Evolutionary conservation across 768 basidiomycete species (phyloP), one percentile per base, ranked within the genome.

Genomic region (Lentinus tigrinus): DNA sequence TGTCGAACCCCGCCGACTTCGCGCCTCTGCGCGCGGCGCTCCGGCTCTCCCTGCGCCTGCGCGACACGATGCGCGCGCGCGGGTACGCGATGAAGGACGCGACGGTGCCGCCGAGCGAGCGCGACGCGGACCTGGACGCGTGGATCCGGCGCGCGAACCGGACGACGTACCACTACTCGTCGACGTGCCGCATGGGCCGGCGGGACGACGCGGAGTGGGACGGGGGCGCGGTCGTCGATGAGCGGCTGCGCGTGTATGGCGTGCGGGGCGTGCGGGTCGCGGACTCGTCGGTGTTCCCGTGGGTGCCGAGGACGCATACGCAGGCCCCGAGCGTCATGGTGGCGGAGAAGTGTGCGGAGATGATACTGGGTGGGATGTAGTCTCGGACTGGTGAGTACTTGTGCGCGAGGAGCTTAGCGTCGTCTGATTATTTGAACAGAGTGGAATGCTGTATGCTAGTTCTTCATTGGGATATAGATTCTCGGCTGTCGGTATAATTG

Each of bases 181-280:
- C 69, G 28, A 73, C 74, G 42, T 76, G 75, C 65, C 58, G 75
- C 17, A 76, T 77, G 74, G 74, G 58, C 9, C 19, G 28, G 28
- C 8, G 23, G 17, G 59, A 56, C 14, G 54, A 52, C 39, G 49
- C 16, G 16, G 10, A 16, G 50, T 52, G 59, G 59, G 50, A 56
- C 4, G 51, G 59, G 10, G 59, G 54, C 16, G 59, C 59, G 50
- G 80, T 80, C 6, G 78, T 82, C 49, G 77, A 79, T 63, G 72
- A 72, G 38, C 66, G 72, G 48, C 62, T 78, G 28, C 59, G 69
- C 19, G 80, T 83, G 4, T 74, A 82, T 64, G 81, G 80, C 17
- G 70, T 77, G 13, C 43, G 58, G 39, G 74, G 77, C 58, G 63
- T 83, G 40, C 68, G 80, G 53, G 72, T 77, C 31, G 67, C 60